These are phyloP conservation scores for Chaetoceros tenuissimus DNA, from an alignment of 108 stramenopile genomes.

Conservation along the genomic window DNA sequence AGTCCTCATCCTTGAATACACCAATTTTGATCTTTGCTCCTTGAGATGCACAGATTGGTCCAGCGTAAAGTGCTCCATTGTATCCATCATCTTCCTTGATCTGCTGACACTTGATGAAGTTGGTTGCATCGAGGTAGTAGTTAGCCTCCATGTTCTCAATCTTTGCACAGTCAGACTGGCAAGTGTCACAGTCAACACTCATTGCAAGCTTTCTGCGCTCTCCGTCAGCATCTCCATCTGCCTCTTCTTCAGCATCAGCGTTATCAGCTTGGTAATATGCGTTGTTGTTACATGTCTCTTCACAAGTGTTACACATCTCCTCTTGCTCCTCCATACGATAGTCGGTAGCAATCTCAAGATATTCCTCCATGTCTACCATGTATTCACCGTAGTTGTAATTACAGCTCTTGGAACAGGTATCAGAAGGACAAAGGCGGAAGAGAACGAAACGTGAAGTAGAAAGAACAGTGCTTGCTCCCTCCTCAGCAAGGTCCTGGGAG, in stretches of 20 bases:
- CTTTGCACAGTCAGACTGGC: constrained; percentile 75
- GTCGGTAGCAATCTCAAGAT: constrained; percentile 59
- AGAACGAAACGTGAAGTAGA: constrained; percentile 71
- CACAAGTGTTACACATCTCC: constrained; percentile 68
- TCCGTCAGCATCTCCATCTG: constrained; percentile 8
- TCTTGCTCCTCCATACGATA: constrained; percentile 62
- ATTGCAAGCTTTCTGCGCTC: constrained; percentile 21
- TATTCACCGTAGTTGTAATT: constrained; percentile 84
- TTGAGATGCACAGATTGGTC: constrained; percentile 53
- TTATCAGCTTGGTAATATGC: constrained; percentile 12
- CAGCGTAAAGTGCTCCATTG: constrained; percentile 50
- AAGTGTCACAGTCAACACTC: constrained; percentile 52
- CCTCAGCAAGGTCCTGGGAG: constrained; percentile 46
- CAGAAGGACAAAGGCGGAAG: constrained; percentile 75
- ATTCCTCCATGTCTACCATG: constrained; percentile 66
- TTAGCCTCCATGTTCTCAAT: constrained; percentile 87
- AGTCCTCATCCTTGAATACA: constrained; percentile 71
- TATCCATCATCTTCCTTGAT: constrained; percentile 62
- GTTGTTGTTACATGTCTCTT: constrained; percentile 35
- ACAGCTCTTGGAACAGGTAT: constrained; percentile 41
- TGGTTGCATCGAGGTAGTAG: constrained; percentile 76
- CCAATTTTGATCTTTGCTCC: constrained; percentile 84
- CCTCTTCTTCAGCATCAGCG: constrained; percentile 9
- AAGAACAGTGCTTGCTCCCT: constrained; percentile 54
- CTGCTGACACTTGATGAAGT: constrained; percentile 61